Conservation (phyloP, 2,329 filamentous ascomycete species). For the Rachicladosporium sp. region DNA sequence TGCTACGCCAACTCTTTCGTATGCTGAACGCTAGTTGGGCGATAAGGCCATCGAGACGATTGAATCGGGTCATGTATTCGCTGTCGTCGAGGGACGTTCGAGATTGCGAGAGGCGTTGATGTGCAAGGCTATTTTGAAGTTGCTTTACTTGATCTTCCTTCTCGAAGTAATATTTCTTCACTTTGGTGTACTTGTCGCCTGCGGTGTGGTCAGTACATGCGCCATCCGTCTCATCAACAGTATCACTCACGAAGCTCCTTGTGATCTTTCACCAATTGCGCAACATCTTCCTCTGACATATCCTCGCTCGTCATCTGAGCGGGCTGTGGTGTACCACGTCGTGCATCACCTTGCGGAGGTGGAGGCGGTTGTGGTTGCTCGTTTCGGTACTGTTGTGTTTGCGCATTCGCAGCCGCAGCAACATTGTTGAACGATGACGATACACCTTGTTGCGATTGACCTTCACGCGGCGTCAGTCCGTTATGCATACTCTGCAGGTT, state of each 20-base stretch:
- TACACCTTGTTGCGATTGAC: constrained; percentile 14
- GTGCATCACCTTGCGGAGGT: constrained; percentile 13
- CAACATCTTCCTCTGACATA: constrained; percentile 36
- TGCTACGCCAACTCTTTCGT: constrained; percentile 77
- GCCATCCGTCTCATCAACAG: neutral
- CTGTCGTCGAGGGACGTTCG: constrained; percentile 90
- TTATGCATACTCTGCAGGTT: constrained; percentile 25
- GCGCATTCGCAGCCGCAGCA: constrained; percentile 32
- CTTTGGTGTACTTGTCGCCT: constrained; percentile 96
- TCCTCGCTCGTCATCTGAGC: constrained; percentile 25
- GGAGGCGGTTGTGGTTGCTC: constrained; percentile 21
- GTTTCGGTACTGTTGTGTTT: constrained; percentile 33
- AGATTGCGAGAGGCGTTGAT: constrained; percentile 88
- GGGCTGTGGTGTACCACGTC: constrained; percentile 32
- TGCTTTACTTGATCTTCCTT: constrained; percentile 82
- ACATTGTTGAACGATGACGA: constrained; percentile 20
- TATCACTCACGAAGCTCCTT: constrained; percentile 35
- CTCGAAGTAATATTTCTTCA: constrained; percentile 95
- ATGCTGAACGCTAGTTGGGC: constrained; percentile 94
- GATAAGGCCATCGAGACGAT: constrained; percentile 81
- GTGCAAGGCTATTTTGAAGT: constrained; percentile 92
- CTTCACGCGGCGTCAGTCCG: constrained; percentile 17
- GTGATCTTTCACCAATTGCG: constrained; percentile 36
- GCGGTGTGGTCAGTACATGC: constrained; percentile 8
- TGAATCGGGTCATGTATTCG: constrained; percentile 83